Evolutionary conservation across 805 yeast species (phyloP).

Genomic region (Kregervanrija fluxuum): DNA sequence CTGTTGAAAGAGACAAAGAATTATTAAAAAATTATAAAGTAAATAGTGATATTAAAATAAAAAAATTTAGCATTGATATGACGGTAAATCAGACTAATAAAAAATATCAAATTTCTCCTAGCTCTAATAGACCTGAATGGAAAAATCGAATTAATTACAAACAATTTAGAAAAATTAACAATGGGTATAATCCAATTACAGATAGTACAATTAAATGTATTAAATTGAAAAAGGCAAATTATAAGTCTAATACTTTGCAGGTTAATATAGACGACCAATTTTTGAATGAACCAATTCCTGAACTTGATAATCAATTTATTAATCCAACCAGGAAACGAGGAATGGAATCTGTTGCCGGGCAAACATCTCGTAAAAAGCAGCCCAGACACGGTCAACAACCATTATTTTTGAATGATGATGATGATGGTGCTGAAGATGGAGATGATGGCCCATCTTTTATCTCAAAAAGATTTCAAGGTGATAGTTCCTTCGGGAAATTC

Average conservation of each 20-base stretch:
- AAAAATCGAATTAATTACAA: constrained; percentile 13
- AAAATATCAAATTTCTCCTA: not conserved
- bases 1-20: constrained; percentile 2
- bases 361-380: no score
- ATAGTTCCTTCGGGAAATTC: no score
- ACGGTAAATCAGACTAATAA: not conserved
- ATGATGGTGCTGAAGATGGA: constrained; percentile 6
- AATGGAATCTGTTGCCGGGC: no score
- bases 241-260: constrained; percentile 10
- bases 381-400: no score
- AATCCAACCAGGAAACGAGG: not conserved
- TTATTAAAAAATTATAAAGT: not conserved
- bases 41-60: constrained; percentile 5
- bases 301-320: constrained; percentile 6
- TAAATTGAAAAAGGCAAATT: constrained; percentile 11
- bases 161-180: constrained; percentile 10
- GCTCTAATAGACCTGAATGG: constrained; percentile 12
- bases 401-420: not conserved
- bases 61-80: constrained; percentile 8
- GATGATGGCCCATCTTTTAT: constrained; percentile 2
- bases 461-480: not conserved
- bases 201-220: constrained; percentile 16
- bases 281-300: constrained; percentile 2
- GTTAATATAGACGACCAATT: constrained; percentile 1
- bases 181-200: constrained; percentile 12